Base-by-base conservation (phyloP, 2,329 filamentous ascomycete genomes). In the Talaromyces rugulosus region DNA sequence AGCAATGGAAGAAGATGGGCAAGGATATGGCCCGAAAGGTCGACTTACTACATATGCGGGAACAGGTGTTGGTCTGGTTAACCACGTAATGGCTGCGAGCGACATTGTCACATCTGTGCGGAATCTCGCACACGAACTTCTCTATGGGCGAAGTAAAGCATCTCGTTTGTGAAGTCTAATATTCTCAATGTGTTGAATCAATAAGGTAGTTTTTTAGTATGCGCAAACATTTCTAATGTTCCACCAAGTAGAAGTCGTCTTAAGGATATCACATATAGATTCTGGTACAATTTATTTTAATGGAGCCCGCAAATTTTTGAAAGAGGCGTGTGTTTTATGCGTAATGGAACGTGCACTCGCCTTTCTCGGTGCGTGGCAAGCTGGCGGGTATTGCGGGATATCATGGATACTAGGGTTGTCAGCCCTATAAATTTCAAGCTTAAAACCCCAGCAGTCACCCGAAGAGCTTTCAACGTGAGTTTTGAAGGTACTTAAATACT, bases 21-120 rank as follows among this genome's bases (percentile, higher is more conserved):
- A 71, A 16, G 77, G 83, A 56, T 82, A 83, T 82, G 85, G 84
- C 28, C 74, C 74, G 0, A 71, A 80, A 9, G 84, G 80, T 4
- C 78, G 86, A 62, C 75, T 88, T 76, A 86, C 84, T 4, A 84
- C 84, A 9, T 89, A 87, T 78, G 85, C 84, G 14, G 86, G 87
- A 4, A 83, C 83, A 23, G 86, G 81, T 0, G 82, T 89, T 14
- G 87, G 87, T 0, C 74, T 89, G 63, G 78, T 88, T 2, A 82
- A 72, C 53, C 72, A 80, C 44, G 75, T 84, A 1, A 77, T 78
- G 66, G 69, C 75, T 16, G 85, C 84, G 3, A 77, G 71, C 12
- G 78, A 83, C 9, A 85, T 89, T 67, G 50, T 63, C 47, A 40
- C 12, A 5, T 59, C 44, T 28, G 18, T 40, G 14, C 44, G 31